Base-by-base conservation (phyloP, 139 green algal genomes). In the Chloropicon primus region DNA sequence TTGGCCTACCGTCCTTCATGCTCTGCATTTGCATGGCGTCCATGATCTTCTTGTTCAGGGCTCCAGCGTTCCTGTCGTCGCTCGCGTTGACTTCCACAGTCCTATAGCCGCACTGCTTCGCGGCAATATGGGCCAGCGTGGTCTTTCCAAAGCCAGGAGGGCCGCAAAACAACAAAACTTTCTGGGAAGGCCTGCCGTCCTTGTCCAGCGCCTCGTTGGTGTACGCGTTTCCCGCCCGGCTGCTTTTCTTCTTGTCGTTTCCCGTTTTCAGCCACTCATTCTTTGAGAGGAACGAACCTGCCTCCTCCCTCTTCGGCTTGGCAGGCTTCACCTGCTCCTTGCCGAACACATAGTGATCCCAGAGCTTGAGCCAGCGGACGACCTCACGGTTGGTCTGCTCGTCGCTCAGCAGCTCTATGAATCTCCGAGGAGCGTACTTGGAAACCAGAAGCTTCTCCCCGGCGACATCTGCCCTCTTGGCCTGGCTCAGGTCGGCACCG, bases 11-110 rank as follows among this genome's bases (percentile, higher is more conserved):
- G 24, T 87, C 81, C 1, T 83, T 85, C 25, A 90, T 86, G 10
- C 77, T 71, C 21, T 79, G 76, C 80, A 89, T 87, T 28, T 96
- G 79, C 26, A 94, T 88, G 0, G 93, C 93, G 74, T 97, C 93
- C 0, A 78, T 74, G 2, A 98, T 81, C 25, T 82, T 84, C 2
- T 75, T 28, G 22, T 81, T 77, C 29, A 99, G 88, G 0, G 80
- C 78, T 22, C 74, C 62, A 0, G 86, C 89, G 0, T 74, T 91
- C 53, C 96, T 86, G 73, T 98, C 94, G 84, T 98, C 94, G 21
- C 81, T 91, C 17, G 94, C 94, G 79, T 98, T 98, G 86, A 99
- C 93, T 85, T 98, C 94, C 28, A 95, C 83, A 0, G 91, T 84
- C 2, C 91, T 83, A 82, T 98, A 99, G 28, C 95, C 94, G 80